A percentile compares a stretch with the other conserved stretches of the same genome.
Evolutionary conservation across 83 land plant genomes (phyloP).

Genomic region (Picea abies): DNA sequence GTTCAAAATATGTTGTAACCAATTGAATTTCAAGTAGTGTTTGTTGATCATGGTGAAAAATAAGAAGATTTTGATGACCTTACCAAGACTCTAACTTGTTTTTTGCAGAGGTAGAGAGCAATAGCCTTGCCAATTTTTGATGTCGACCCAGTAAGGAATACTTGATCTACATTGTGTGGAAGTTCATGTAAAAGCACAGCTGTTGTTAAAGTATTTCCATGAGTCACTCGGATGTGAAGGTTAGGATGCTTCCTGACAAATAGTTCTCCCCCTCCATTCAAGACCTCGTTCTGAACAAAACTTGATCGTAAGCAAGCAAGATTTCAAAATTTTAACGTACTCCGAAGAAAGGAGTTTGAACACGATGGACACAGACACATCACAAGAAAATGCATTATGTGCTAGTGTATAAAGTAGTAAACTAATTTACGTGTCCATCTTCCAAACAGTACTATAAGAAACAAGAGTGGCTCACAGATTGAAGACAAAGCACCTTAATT

Average conservation of each 20-base stretch:
- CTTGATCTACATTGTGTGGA: constrained; percentile 24
- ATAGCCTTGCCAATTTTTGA: constrained; percentile 53
- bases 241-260: constrained; percentile 37
- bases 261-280: constrained; percentile 46
- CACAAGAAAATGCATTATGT: too few relatives aligned
- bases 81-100: constrained; percentile 46
- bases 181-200: constrained; percentile 35
- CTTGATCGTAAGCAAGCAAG: too few relatives aligned
- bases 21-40: background rate
- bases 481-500: background rate
- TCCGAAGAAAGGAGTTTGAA: too few relatives aligned
- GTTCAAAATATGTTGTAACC: too few relatives aligned
- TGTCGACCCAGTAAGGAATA: constrained; percentile 45
- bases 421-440: too few relatives aligned
- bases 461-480: background rate
- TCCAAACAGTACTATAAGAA: too few relatives aligned
- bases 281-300: constrained; percentile 37
- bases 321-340: too few relatives aligned
- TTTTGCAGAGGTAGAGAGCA: constrained; percentile 42
- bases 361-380: too few relatives aligned
- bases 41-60: background rate
- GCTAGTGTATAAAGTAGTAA: too few relatives aligned
- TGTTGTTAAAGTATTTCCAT: constrained; percentile 51
- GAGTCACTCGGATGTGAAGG: constrained; percentile 34
- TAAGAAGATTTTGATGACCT: background rate